Base-by-base conservation (phyloP, 2,329 filamentous ascomycete genomes). In the Ascochyta pisi region DNA sequence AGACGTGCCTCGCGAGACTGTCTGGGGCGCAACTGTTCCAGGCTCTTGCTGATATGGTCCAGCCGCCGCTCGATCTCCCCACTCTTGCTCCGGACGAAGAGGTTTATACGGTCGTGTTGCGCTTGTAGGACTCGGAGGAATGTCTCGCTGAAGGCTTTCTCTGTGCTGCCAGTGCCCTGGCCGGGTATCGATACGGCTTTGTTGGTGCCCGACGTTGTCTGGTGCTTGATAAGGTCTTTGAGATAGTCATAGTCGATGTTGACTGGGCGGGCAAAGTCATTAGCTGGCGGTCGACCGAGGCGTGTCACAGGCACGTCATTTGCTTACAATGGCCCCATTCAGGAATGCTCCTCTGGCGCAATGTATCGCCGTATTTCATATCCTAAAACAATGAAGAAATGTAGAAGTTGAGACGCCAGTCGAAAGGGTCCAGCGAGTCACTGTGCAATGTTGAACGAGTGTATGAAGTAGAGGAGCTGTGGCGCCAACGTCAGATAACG, bases 231-330 rank as follows among this genome's bases (percentile, higher is more conserved):
- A 68, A 91, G 83, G 73, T 90, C 84, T 77, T 96, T 96, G 61
- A 96, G 84, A 44, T 90, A 89, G 74, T 94, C 91, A 81, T 96
- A 96, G 75, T 95, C 91, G 76, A 96, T 86, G 76, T 96, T 95
- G 74, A 93, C 89, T 91, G 73, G 19, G 41, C n/a, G 43, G 37
- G 47, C 48, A 39, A 33, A 22, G 29, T 15, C 48, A 58, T 69
- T 45, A 71, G 66, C 48, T 26, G 40, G 16, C 29, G n/a, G 29
- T n/a, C 19, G 24, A 27, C 41, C 26, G 29, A 44, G 41, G 45
- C 35, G 42, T 42, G 54, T 37, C 22, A 6, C 2, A 16, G 35
- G 16, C 19, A 24, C 45, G 42, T 39, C 42, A 41, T 54, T 4
- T 40, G 75, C 79, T 70, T 80, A 91, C 88, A 89, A 62, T 91